Evolutionary conservation across 768 basidiomycete species (phyloP), one percentile per base, ranked within the genome.

Genomic region (Fomitopsis pulvina): DNA sequence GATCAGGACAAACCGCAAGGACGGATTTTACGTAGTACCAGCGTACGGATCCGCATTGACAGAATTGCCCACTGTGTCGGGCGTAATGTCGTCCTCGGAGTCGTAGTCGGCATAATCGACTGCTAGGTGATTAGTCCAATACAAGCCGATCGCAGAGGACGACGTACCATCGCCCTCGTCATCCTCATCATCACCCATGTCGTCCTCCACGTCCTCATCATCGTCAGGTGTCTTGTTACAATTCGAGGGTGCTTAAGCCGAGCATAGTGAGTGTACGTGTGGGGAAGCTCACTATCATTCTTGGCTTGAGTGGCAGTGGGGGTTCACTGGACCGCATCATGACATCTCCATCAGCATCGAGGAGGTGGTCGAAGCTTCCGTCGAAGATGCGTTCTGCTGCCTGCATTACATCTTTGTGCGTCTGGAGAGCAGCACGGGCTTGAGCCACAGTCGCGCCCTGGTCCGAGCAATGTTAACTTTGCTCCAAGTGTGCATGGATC

Each of bases 331-430:
- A 50, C 18, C 28, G 40, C 62, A 62, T 59, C 16, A 53, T 49
- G 27, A 60, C 53, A 27, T 62, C 60, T 4, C 61, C 70, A 57
- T 82, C 79, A 1, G 71, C 81, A 44, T 80, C 79, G 18, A 71
- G 67, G n/a, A 90, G 70, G 61, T 85, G 69, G 58, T 89, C 86
- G 59, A 89, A 92, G 55, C 85, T 81, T 11, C 93, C 93, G 54
- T 87, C 84, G 53, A 91, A 87, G 52, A 91, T 81, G 41, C 76
- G 76, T 64, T 92, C 92, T 2, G 92, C 92, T 12, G 93, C 93
- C 61, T 88, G 76, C 87, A 91, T 90, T 29, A 93, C 91, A 74
- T 97, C 92, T 54, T 81, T 87, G 63, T 87, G 78, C 59, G 83
- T 81, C 54, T 74, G 78, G 61, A 96, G 68, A 16, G 93, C 93